These are phyloP conservation scores for Eimeria praecox DNA, from an alignment of 169 alveolate genomes.

Conservation along the genomic window DNA sequence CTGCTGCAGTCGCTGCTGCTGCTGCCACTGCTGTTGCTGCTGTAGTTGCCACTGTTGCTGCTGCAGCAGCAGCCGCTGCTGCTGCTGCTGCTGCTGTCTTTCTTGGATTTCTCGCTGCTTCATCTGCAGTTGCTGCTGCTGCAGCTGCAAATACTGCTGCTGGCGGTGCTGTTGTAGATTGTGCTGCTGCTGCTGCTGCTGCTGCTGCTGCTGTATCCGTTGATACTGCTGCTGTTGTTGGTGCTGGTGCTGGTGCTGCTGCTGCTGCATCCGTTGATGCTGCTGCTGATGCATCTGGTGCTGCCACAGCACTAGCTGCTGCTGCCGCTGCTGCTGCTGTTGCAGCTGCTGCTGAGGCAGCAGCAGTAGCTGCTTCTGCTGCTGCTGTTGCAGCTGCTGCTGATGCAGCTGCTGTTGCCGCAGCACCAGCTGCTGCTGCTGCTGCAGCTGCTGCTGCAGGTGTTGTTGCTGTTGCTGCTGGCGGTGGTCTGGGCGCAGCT, in stretches of 20 bases:
- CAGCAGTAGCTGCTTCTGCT: neutral
- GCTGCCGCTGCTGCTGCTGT: neutral
- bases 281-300: too few species aligned
- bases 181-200: constrained; percentile 30
- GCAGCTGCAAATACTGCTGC: neutral
- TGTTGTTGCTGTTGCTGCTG: neutral
- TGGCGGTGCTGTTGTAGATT: neutral
- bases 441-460: neutral
- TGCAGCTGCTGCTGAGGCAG: neutral
- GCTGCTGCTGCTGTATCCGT: constrained; percentile 28
- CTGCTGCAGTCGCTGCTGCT: neutral
- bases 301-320: neutral
- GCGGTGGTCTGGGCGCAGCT: too few species aligned
- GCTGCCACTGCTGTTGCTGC: neutral
- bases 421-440: neutral
- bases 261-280: too few species aligned
- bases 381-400: too few species aligned
- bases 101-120: too few species aligned
- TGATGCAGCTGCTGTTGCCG: neutral
- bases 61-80: neutral
- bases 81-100: neutral
- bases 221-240: constrained; percentile 3
- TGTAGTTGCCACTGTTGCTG: neutral
- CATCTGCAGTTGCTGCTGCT: too few species aligned
- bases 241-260: constrained; percentile 1